Percentiles rank a stretch among this genome's conserved stretches.
phyloP scores from a whole-genome alignment of 805 yeast genomes.

The Candida parachauliodes region DNA sequence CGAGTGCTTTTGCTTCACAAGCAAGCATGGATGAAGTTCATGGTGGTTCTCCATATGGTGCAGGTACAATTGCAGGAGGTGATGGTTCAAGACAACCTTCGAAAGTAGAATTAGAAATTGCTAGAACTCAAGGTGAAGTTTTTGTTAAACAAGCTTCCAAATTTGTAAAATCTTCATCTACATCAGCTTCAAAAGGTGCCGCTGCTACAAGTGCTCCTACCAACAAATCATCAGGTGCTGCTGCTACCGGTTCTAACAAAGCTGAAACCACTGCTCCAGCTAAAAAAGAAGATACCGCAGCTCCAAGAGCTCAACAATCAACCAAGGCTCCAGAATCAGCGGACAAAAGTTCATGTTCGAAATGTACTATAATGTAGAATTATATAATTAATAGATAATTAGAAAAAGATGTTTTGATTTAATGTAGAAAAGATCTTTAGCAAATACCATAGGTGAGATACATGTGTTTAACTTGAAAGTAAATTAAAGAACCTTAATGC shows the following conservation, averaged over 20 bases:
- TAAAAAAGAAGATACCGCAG: conserved; percentile 6
- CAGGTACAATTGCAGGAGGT: conserved; percentile 71
- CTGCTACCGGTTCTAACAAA: neutral
- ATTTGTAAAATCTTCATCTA: conserved; percentile 2
- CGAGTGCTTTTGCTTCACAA: conserved; percentile 50
- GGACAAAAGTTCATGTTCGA: conserved; percentile 9
- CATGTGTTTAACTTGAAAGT: no score
- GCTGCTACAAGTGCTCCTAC: neutral
- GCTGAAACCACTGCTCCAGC: neutral
- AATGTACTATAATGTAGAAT: conserved; percentile 9
- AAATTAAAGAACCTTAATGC: no score
- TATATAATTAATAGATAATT: neutral
- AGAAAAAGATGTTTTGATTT: no score
- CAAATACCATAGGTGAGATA: no score
- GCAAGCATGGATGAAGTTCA: conserved; percentile 63
- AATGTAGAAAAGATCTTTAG: no score
- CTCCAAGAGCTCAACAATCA: conserved; percentile 10
- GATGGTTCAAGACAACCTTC: conserved; percentile 74
- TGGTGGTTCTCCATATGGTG: conserved; percentile 87
- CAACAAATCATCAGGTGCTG: neutral
- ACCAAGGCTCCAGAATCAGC: conserved; percentile 9
- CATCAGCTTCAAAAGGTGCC: conserved; percentile 1
- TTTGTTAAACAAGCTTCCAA: conserved; percentile 36
- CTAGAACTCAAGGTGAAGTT: conserved; percentile 61
- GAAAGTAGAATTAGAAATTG: conserved; percentile 60